Evolutionary conservation across 2,329 filamentous ascomycete genomes (phyloP).

Genomic region (Xylariales sp.): DNA sequence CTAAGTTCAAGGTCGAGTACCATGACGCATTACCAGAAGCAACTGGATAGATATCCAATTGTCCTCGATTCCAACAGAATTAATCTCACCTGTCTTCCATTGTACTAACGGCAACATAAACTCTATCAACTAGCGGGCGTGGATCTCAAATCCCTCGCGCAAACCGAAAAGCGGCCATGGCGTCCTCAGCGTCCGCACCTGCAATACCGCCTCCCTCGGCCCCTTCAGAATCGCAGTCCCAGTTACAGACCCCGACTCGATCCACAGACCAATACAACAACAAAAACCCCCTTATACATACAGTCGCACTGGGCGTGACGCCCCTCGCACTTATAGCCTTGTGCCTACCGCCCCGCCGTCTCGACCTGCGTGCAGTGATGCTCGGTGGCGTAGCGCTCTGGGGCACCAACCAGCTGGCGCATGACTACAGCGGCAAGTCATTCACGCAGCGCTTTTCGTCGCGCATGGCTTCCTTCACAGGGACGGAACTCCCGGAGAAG

Average conservation of each 20-base stretch:
- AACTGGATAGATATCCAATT: not conserved
- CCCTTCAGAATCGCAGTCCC: conserved; percentile 11
- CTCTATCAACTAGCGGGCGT: not conserved
- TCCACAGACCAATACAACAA: conserved; percentile 31
- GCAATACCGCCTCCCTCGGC: conserved; percentile 17
- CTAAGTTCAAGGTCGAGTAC: conserved; percentile 18
- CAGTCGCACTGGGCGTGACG: conserved; percentile 60
- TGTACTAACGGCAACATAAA: not conserved
- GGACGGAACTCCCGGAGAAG: conserved; percentile 67
- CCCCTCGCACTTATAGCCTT: conserved; percentile 61
- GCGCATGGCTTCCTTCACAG: conserved; percentile 59
- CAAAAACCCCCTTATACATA: conserved; percentile 57
- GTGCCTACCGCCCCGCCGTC: conserved; percentile 62
- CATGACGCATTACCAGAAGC: conserved; percentile 11
- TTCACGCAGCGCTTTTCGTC: conserved; percentile 60
- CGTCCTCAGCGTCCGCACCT: conserved; percentile 19
- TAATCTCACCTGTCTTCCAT: not conserved
- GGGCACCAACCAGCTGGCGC: conserved; percentile 65
- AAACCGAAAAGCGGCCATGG: conserved; percentile 23
- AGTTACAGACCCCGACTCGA: conserved; percentile 24
- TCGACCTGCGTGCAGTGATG: conserved; percentile 63
- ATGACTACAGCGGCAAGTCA: conserved; percentile 67
- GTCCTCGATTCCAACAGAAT: not conserved
- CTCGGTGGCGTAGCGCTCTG: conserved; percentile 64
- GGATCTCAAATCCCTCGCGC: not conserved